These are phyloP conservation scores for Uromyces viciae-fabae DNA, from an alignment of 1,284 basidiomycete species.

Conservation along the genomic window DNA sequence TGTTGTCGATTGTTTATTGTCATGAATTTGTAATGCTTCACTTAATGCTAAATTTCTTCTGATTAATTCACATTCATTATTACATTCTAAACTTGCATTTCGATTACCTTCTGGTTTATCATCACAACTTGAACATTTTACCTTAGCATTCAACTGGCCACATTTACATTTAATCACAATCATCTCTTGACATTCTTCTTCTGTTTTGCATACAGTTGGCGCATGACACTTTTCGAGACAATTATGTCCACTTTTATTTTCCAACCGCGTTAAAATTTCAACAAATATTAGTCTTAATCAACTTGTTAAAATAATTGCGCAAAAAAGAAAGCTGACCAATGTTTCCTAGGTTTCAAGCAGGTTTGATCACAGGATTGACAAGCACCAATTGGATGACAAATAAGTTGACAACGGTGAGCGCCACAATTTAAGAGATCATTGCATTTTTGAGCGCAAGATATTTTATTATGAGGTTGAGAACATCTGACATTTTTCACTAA, in stretches of 20 bases:
- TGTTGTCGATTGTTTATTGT: too few species aligned
- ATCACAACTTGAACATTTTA: constrained; percentile 34
- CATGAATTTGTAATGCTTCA: constrained; percentile 21
- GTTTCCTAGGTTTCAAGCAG: constrained; percentile 37
- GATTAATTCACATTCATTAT: constrained; percentile 26
- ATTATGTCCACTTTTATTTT: constrained; percentile 34
- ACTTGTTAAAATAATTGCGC: background rate
- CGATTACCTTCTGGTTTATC: constrained; percentile 26
- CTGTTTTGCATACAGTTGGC: constrained; percentile 24
- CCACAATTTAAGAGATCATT: constrained; percentile 35
- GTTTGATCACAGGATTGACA: constrained; percentile 33
- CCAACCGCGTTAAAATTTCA: background rate
- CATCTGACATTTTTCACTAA: constrained; percentile 36
- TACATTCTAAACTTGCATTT: constrained; percentile 27
- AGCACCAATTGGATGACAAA: constrained; percentile 22
- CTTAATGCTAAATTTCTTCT: constrained; percentile 14
- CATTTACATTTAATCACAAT: constrained; percentile 35
- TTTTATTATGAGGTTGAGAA: constrained; percentile 41
- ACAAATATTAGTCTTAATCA: background rate
- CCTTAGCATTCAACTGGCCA: constrained; percentile 24
- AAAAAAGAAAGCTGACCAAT: constrained; percentile 21
- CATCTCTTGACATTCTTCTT: constrained; percentile 16
- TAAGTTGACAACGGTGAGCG: constrained; percentile 29
- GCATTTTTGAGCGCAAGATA: constrained; percentile 27
- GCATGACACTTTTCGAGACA: constrained; percentile 40